Evolutionary conservation across 2,329 filamentous ascomycete genomes (phyloP).

Genomic region (Neurospora crassa): DNA sequence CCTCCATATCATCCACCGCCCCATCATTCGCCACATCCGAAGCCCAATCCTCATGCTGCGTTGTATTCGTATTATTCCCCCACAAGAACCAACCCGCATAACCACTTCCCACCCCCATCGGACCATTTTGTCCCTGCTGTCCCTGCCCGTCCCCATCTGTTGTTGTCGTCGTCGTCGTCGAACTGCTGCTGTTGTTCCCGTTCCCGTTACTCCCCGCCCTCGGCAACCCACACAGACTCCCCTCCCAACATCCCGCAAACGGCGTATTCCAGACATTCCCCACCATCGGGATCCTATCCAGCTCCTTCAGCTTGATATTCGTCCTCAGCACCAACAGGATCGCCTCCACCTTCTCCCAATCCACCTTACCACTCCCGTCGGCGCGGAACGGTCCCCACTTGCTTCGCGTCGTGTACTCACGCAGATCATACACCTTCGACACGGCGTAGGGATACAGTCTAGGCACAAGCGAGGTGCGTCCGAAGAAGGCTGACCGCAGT

Average conservation of each 20-base stretch:
- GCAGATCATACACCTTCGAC: slow-evolving; percentile 67
- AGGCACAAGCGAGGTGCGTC: background rate
- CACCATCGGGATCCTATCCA: slow-evolving; percentile 35
- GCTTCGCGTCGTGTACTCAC: slow-evolving; percentile 52
- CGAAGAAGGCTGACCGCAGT: background rate
- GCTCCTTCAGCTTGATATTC: slow-evolving; percentile 45
- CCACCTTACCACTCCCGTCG: slow-evolving; percentile 52
- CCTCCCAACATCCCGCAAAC: slow-evolving; percentile 45
- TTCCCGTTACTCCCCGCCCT: slow-evolving; percentile 23
- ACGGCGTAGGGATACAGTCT: slow-evolving; percentile 51
- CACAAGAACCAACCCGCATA: background rate
- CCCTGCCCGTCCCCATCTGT: background rate
- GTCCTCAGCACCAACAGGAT: slow-evolving; percentile 59
- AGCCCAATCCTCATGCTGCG: background rate
- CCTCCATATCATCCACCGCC: background rate
- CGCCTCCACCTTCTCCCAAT: slow-evolving; percentile 75
- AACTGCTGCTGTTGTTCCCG: slow-evolving; percentile 6
- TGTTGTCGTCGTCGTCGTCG: too few relatives aligned
- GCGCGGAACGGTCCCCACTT: slow-evolving; percentile 64
- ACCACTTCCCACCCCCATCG: background rate
- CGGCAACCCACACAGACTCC: slow-evolving; percentile 32
- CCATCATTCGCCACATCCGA: background rate
- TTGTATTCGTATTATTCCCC: background rate
- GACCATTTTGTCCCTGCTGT: background rate
- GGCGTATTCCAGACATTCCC: slow-evolving; percentile 43